Evolutionary conservation across 129 eudicot genomes (phyloP).

Genomic region (Flaveria linearis): DNA sequence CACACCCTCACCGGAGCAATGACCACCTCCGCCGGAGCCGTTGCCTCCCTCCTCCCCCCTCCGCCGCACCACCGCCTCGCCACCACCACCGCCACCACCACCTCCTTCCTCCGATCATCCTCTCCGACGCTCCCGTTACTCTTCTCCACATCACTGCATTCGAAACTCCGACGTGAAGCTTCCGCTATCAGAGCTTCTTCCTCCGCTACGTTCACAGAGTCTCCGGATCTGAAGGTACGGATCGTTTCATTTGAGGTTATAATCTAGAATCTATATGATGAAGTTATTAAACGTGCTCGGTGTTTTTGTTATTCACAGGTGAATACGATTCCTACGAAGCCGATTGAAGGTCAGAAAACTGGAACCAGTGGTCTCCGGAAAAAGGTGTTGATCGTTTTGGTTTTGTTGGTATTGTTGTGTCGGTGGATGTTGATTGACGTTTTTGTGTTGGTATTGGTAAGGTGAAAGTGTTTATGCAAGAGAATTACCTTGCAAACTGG

Average conservation of each 20-base stretch:
- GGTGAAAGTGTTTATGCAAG: conserved; percentile 95
- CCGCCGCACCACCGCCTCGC: conserved; percentile 26
- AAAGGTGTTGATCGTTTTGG: conserved; percentile 46
- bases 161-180: conserved; percentile 9
- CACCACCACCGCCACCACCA: background rate
- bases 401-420: background rate
- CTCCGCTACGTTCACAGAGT: conserved; percentile 48
- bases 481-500: conserved; percentile 93
- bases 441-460: conserved; percentile 29
- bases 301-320: conserved; percentile 37
- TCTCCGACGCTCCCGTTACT: conserved; percentile 26
- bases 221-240: conserved; percentile 68
- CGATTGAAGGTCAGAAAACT: conserved; percentile 94
- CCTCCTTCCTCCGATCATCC: conserved; percentile 26
- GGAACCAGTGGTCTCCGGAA: conserved; percentile 97
- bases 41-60: conserved; percentile 22
- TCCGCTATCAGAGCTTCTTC: conserved; percentile 50
- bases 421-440: conserved; percentile 17
- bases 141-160: conserved; percentile 28
- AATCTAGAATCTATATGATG: background rate
- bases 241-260: background rate
- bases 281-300: background rate
- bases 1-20: conserved; percentile 23
- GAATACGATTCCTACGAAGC: conserved; percentile 69
- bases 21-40: conserved; percentile 29